Conservation (phyloP, 805 yeast species). For the Kuraishia piskuri region DNA sequence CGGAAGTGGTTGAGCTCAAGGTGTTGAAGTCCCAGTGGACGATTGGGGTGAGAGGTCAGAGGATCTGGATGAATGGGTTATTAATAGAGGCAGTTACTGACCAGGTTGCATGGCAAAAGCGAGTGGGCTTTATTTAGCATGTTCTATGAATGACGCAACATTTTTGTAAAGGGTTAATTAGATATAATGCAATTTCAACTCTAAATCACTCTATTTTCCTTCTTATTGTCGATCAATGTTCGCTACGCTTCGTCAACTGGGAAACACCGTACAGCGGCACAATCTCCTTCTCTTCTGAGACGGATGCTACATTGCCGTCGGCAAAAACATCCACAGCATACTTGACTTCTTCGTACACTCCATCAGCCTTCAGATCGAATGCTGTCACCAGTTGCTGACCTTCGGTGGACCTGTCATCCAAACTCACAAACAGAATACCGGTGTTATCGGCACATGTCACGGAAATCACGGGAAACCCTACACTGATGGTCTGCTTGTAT, state of each 20-base stretch:
- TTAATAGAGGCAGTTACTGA: constrained; percentile 20
- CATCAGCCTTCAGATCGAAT: constrained; percentile 8
- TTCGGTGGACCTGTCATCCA: neutral
- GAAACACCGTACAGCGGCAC: constrained; percentile 47
- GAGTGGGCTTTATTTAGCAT: constrained; percentile 14
- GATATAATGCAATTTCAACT: too few species aligned
- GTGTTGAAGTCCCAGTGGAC: constrained; percentile 35
- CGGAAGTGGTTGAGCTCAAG: constrained; percentile 30
- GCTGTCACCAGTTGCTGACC: constrained; percentile 8
- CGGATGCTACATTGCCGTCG: constrained; percentile 23
- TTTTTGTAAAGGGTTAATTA: too few species aligned
- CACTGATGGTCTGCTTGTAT: constrained; percentile 23
- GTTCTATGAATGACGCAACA: too few species aligned
- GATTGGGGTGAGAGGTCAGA: constrained; percentile 11
- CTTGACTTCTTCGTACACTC: neutral
- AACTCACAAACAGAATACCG: constrained; percentile 17
- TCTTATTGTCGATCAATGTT: constrained; percentile 29
- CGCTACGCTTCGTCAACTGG: constrained; percentile 56
- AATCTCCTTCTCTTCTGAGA: constrained; percentile 25
- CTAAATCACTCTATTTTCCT: neutral
- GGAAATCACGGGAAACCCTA: constrained; percentile 16
- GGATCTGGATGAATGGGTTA: constrained; percentile 18
- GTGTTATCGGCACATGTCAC: constrained; percentile 14
- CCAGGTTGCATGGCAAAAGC: constrained; percentile 12
- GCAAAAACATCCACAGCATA: neutral